Evolutionary conservation across 164 flowering plant species (phyloP).

Genomic region (Aristolochia fimbriata): DNA sequence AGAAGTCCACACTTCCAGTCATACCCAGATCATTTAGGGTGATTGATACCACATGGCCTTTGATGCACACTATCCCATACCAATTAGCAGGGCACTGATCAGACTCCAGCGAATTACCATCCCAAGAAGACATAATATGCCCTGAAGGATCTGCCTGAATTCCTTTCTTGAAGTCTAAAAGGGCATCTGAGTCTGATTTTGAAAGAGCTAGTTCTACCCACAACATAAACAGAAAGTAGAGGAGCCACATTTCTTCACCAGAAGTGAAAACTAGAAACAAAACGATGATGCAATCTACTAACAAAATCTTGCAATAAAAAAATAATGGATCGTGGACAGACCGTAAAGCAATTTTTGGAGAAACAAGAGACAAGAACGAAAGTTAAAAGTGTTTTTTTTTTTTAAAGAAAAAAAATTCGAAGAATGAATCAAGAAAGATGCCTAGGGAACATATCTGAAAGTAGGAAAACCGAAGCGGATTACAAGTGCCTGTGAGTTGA

Average conservation of each 20-base stretch:
- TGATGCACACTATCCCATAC: constrained; percentile 44
- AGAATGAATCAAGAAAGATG: no score
- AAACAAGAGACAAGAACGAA: no score
- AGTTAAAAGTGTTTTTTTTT: no score
- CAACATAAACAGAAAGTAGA: constrained; percentile 22
- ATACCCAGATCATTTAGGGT: constrained; percentile 35
- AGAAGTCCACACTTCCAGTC: constrained; percentile 39
- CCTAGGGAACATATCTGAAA: no score
- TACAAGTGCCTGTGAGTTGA: no score
- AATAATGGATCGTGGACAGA: no score
- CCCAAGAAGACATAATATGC: constrained; percentile 44
- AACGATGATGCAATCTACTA: no score
- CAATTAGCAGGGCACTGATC: constrained; percentile 52
- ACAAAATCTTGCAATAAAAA: no score
- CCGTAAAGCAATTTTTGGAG: no score
- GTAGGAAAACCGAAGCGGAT: no score
- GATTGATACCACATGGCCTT: constrained; percentile 39
- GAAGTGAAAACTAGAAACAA: background rate
- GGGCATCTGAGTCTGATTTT: constrained; percentile 44
- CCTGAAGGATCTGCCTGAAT: constrained; percentile 30
- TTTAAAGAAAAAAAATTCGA: no score
- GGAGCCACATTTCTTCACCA: constrained; percentile 28
- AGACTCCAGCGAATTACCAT: constrained; percentile 32
- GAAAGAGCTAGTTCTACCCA: constrained; percentile 23
- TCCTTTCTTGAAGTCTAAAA: constrained; percentile 36